Base-by-base conservation (phyloP, 2,329 filamentous ascomycete genomes). In the Bipolaris sorokiniana region DNA sequence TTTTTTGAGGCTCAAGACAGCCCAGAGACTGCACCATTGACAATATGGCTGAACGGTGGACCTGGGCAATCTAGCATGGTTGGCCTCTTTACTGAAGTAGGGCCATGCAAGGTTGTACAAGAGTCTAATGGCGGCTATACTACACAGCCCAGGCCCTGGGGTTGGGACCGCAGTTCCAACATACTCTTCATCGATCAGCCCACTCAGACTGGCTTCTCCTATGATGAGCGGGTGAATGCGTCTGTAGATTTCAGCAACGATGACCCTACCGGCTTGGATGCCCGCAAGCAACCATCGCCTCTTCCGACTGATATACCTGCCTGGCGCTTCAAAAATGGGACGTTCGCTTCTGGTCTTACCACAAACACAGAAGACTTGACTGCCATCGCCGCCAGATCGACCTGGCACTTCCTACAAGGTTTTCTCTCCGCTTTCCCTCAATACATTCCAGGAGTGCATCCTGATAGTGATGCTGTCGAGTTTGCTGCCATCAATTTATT, bases 181-280 rank as follows among this genome's bases (percentile, higher is more conserved):
- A 77, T 87, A 69, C 77, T 87, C 46, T 87, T 84, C 70, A 82
- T 87, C 56, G 80, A 82, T 48, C 74, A 92, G 84, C 88, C 88
- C 22, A 87, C 88, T 59, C 87, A 91, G 75, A 85, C 91, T 47
- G 85, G 86, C 23, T 87, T 89, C 63, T 90, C 87, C 1, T 87
- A 85, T 69, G 90, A 92, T 68, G 81, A 80, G 23, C 78, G 82
- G 7, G 85, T 83, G 7, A 88, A 91, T 37, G 63, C 56, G 13
- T 67, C 73, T 10, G 37, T 66, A n/a, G 62, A 74, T 41, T 53
- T 73, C 16, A 41, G 15, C 3, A 31, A 40, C 16, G 18, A 48
- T 16, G 23, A 54, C 34, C 51, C 53, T 2, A 45, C 28, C 3
- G 33, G 16, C 18, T 36, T 51, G 5, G 46, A 51, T 1, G 52